Conservation (phyloP, 495 filamentous ascomycete genomes). For the Penicillium pulvis region DNA sequence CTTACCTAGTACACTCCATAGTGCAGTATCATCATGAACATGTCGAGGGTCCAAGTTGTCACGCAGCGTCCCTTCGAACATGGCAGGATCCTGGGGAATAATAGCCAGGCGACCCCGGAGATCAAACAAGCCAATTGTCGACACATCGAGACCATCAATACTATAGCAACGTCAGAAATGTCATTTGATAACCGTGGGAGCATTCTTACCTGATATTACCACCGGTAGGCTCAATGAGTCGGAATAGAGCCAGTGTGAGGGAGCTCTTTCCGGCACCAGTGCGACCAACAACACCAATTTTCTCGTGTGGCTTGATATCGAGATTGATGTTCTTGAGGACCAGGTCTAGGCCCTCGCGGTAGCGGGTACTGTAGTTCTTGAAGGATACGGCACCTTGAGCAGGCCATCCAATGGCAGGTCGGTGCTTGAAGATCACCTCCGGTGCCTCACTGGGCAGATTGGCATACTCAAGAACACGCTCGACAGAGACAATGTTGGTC, state of each 20-base stretch:
- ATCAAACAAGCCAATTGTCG: slow-evolving; percentile 86
- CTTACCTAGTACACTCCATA: slow-evolving; percentile 94
- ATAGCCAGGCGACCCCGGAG: slow-evolving; percentile 90
- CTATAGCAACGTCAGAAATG: slow-evolving; percentile 31
- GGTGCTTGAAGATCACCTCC: slow-evolving; percentile 84
- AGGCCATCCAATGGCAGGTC: slow-evolving; percentile 91
- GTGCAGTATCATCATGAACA: slow-evolving; percentile 94
- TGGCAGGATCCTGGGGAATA: slow-evolving; percentile 96
- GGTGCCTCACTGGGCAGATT: slow-evolving; percentile 91
- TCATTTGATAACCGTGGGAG: background rate
- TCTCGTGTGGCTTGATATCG: slow-evolving; percentile 92
- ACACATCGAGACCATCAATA: slow-evolving; percentile 88
- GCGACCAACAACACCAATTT: slow-evolving; percentile 95
- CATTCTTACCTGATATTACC: slow-evolving; percentile 67
- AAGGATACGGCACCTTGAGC: slow-evolving; percentile 87
- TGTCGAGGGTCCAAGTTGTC: slow-evolving; percentile 96
- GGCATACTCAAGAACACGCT: slow-evolving; percentile 96
- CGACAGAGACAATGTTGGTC: slow-evolving; percentile 98
- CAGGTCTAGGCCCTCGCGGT: slow-evolving; percentile 83
- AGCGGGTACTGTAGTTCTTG: slow-evolving; percentile 90
- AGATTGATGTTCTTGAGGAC: slow-evolving; percentile 91
- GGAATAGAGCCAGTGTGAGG: slow-evolving; percentile 88
- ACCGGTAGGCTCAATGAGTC: slow-evolving; percentile 84
- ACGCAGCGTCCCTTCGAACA: slow-evolving; percentile 94
- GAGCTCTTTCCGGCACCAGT: slow-evolving; percentile 98